A percentile compares a stretch with the other conserved stretches of the same genome.
Conservation (phyloP, 139 green algal species). For the Chlamydomonas sphaeroides region DNA sequence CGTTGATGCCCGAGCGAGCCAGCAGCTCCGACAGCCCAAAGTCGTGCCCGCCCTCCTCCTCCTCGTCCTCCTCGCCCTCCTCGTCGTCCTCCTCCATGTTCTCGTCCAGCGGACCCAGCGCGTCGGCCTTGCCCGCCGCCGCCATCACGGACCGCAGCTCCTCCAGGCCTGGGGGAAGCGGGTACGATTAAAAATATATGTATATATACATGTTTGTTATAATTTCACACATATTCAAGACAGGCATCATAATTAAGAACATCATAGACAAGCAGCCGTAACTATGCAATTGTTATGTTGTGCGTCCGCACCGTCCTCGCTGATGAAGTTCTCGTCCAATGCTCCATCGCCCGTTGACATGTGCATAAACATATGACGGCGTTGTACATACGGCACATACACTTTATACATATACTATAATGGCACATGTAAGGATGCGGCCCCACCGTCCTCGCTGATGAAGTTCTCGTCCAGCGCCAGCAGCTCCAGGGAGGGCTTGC, state of each 20-base stretch:
- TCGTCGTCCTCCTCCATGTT: constrained; percentile 59
- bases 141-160: constrained; percentile 45
- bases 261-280: too few relatives aligned
- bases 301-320: constrained; percentile 62
- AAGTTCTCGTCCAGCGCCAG: constrained; percentile 86
- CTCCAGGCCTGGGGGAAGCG: constrained; percentile 12
- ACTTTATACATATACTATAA: too few relatives aligned
- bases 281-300: too few relatives aligned
- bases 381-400: too few relatives aligned
- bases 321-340: constrained; percentile 88
- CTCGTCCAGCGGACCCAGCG: constrained; percentile 58
- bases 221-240: too few relatives aligned
- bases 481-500: constrained; percentile 61
- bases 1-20: not conserved
- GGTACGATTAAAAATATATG: too few relatives aligned
- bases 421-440: too few relatives aligned
- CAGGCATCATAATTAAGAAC: too few relatives aligned
- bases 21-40: not conserved
- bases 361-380: too few relatives aligned
- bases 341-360: too few relatives aligned
- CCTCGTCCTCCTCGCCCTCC: constrained; percentile 47
- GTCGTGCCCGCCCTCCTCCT: constrained; percentile 40
- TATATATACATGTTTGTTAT: too few relatives aligned
- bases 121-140: constrained; percentile 47
- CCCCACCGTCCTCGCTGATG: constrained; percentile 71